A percentile compares a stretch with the other conserved stretches of the same genome.
phyloP scores from a whole-genome alignment of 257 asterid genomes.

The Ilex aquifolium region DNA sequence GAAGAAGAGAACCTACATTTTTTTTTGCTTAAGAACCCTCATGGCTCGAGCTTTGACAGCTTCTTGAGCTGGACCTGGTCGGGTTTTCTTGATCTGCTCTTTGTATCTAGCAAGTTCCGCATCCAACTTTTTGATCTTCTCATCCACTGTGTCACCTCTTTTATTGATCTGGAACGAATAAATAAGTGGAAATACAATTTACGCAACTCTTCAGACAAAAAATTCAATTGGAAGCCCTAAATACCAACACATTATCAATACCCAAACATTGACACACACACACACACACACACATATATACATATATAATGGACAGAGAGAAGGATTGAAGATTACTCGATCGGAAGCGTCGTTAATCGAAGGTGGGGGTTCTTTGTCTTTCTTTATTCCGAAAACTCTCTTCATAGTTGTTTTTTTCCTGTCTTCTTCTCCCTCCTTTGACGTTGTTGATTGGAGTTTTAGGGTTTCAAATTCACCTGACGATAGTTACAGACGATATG shows the following conservation, averaged over 20 bases:
- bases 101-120: conserved; percentile 15
- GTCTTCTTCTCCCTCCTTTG: background rate
- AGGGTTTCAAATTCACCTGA: background rate
- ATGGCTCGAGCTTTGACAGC: conserved; percentile 21
- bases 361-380: conserved; percentile 13
- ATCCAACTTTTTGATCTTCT: conserved; percentile 8
- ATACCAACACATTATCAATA: background rate
- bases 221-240: too few species aligned
- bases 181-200: background rate
- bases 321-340: conserved; percentile 1
- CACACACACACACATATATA: background rate
- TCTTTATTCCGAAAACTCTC: conserved; percentile 16
- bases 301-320: background rate
- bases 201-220: background rate
- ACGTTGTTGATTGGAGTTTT: background rate
- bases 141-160: conserved; percentile 17
- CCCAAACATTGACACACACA: background rate
- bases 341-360: conserved; percentile 20
- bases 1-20: conserved; percentile 9
- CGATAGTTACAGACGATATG: background rate
- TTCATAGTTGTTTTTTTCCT: conserved; percentile 1
- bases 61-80: conserved; percentile 20
- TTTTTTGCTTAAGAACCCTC: conserved; percentile 17
- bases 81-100: conserved; percentile 18
- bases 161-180: conserved; percentile 14